A percentile compares a stretch with the other conserved stretches of the same genome.
Evolutionary conservation across 495 filamentous ascomycete genomes (phyloP).

Genomic region (Trichocladium uniseriatum): DNA sequence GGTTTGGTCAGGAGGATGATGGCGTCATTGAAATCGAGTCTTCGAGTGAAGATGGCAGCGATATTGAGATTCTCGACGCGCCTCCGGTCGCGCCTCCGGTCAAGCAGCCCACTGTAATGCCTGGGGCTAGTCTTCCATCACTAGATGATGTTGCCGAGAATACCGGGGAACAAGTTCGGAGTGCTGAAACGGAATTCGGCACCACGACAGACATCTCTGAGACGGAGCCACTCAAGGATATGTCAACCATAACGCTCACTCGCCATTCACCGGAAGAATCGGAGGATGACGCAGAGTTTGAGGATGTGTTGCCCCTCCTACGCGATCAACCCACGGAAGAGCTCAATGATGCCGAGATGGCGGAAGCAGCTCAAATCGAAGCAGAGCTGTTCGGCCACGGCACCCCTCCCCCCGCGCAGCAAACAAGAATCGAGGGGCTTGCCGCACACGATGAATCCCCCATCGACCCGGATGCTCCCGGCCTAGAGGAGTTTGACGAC

Average conservation of each 20-base stretch:
- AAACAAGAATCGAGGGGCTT: conserved; percentile 1
- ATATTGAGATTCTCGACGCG: conserved; percentile 48
- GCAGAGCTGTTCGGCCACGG: conserved; percentile 16
- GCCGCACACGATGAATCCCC: conserved; percentile 22
- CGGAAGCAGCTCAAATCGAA: conserved; percentile 21
- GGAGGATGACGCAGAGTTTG: conserved; percentile 28
- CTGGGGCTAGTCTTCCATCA: conserved; percentile 13
- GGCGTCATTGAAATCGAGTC: conserved; percentile 37
- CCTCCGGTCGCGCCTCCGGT: conserved; percentile 23
- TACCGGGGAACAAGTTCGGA: neutral
- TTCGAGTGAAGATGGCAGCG: conserved; percentile 39
- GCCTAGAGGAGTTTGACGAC: conserved; percentile 40
- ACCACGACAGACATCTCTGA: no score
- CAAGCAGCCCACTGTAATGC: conserved; percentile 3
- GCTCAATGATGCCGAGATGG: neutral
- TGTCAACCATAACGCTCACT: no score
- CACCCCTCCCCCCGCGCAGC: neutral
- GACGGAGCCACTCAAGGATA: no score
- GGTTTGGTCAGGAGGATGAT: conserved; percentile 20
- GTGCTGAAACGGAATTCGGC: no score
- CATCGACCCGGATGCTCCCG: conserved; percentile 26
- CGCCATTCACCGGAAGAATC: conserved; percentile 16
- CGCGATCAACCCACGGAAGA: neutral
- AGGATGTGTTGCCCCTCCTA: conserved; percentile 27
- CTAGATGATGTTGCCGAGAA: conserved; percentile 3